Conservation (phyloP, 1,284 basidiomycete species). For the Microbotryum saponariae region DNA sequence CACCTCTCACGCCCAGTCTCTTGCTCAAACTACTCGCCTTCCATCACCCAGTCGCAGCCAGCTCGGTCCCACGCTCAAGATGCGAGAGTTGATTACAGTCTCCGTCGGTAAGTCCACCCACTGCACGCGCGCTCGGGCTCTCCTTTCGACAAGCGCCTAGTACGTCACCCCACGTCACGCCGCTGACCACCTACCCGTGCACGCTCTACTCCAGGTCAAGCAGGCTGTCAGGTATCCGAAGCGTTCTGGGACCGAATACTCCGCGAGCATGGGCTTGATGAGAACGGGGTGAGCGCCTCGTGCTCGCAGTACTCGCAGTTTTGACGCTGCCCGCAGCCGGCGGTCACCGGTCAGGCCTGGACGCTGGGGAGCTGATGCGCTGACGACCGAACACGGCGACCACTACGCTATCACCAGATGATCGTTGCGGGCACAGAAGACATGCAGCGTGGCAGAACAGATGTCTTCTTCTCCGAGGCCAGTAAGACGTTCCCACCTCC, state of each 20-base stretch:
- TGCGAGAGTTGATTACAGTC: constrained; percentile 15
- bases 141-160: background rate
- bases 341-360: too few species aligned
- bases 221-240: constrained; percentile 30
- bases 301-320: too few species aligned
- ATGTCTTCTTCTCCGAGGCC: constrained; percentile 25
- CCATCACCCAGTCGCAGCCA: background rate
- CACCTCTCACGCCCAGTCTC: background rate
- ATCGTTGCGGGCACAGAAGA: too few species aligned
- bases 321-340: too few species aligned
- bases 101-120: constrained; percentile 9
- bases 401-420: too few species aligned
- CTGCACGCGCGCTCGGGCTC: background rate
- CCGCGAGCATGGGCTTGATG: constrained; percentile 39
- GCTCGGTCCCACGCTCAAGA: background rate
- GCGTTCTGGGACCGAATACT: constrained; percentile 41
- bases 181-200: background rate
- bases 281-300: constrained; percentile 33
- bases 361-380: too few species aligned
- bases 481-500: background rate
- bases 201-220: constrained; percentile 15
- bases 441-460: too few species aligned
- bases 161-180: background rate
- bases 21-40: background rate
- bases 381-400: too few species aligned